Evolutionary conservation across 768 basidiomycete species (phyloP), one percentile per base, ranked within the genome.

Genomic region (Leccinum aurantiacum): DNA sequence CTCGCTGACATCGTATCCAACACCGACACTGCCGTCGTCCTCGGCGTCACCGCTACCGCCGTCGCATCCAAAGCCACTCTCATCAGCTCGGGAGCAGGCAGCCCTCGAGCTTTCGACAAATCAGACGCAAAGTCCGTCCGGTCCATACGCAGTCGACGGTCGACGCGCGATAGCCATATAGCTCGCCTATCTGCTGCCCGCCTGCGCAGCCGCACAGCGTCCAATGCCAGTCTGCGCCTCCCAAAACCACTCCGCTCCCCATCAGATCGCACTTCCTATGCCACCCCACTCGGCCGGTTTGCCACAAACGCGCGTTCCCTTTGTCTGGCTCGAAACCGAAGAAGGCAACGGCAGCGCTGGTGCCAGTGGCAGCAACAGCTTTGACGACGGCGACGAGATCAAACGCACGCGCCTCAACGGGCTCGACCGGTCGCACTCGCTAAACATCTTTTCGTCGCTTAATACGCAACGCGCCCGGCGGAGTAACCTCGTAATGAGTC

Each of bases 151-250:
- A 72, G 73, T 24, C 65, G 62, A 35, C 65, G 62, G 3, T 72
- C 66, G 25, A 61, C 46, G 6, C 67, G 71, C 11, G 71, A 69
- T 22, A 64, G 65, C 54, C 68, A 77, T 37, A 27, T 69, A 35
- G 77, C 78, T 38, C 78, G 80, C 10, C 78, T 91, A 3, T 80
- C 80, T 5, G 86, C 90, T 6, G 90, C 91, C 1, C 82, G n/a
- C n/a, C n/a, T n/a, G n/a, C n/a, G n/a, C n/a, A n/a, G n/a, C n/a
- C n/a, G n/a, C n/a, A n/a, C n/a, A n/a, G n/a, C n/a, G n/a, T n/a
- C n/a, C n/a, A n/a, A n/a, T n/a, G n/a, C n/a, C n/a, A n/a, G 83
- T 67, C 74, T 92, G 8, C 83, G 90, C 1, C 75, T 90, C 22
- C 86, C 84, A 0, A 74, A 74, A 60, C 53, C 78, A 52, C 52